A percentile compares a stretch with the other conserved stretches of the same genome.
Evolutionary conservation across 331 rosid genomes (phyloP).

Genomic region (Malus hybrid): DNA sequence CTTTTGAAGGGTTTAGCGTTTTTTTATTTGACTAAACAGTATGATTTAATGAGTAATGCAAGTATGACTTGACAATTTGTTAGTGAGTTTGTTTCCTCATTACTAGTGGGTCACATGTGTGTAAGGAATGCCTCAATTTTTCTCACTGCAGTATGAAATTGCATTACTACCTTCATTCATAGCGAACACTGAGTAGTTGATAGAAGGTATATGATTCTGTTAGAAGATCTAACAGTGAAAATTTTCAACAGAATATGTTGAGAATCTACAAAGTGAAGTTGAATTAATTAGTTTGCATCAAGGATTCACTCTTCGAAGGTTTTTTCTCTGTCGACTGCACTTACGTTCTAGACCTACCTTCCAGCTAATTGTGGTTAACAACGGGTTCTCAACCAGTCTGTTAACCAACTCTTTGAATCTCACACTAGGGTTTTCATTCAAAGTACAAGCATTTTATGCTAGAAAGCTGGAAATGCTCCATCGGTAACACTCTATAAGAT

Average conservation of each 20-base stretch:
- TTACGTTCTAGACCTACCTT: neutral
- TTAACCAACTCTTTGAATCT: neutral
- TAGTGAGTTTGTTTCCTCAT: neutral
- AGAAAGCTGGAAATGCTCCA: neutral
- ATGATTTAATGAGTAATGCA: neutral
- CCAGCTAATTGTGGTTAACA: neutral
- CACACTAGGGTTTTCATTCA: neutral
- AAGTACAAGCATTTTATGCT: neutral
- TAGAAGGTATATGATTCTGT: neutral
- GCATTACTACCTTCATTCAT: neutral
- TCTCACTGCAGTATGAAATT: neutral
- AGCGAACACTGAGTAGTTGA: neutral
- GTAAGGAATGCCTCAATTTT: neutral
- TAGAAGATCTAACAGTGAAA: neutral
- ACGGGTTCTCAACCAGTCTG: neutral
- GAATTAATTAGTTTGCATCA: neutral
- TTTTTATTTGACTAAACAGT: neutral
- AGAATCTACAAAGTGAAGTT: neutral
- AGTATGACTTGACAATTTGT: neutral
- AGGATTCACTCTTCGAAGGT: neutral
- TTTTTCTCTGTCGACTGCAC: neutral
- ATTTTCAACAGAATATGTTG: neutral
- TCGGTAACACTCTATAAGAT: neutral
- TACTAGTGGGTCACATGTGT: neutral
- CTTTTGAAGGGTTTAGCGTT: neutral